Conservation (phyloP, 352 stramenopile species). For the Pythium graminicola region DNA sequence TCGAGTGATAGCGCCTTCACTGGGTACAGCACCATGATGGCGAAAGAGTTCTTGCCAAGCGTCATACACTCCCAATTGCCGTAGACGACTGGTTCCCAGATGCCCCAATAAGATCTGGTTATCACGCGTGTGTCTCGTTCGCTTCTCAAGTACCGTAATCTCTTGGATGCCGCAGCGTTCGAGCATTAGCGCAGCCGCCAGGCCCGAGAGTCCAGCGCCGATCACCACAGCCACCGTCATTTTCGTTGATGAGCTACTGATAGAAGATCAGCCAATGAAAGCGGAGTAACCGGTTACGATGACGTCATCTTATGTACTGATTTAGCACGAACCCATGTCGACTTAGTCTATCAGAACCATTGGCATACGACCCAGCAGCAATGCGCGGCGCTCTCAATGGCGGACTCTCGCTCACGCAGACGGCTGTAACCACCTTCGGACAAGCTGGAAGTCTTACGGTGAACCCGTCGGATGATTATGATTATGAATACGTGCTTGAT, state of each 20-base stretch:
- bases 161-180: conserved; percentile 11
- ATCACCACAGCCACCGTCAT: conserved; percentile 21
- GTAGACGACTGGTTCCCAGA: conserved; percentile 17
- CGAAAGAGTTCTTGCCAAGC: conserved; percentile 10
- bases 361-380: conserved; percentile 3
- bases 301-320: conserved; percentile 16
- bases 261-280: too few relatives aligned
- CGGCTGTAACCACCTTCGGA: conserved; percentile 61
- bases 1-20: conserved; percentile 21
- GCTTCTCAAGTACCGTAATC: conserved; percentile 25
- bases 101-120: conserved; percentile 23
- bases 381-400: conserved; percentile 49
- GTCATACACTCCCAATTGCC: conserved; percentile 22
- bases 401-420: conserved; percentile 51
- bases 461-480: conserved; percentile 55
- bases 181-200: conserved; percentile 24
- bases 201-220: conserved; percentile 22
- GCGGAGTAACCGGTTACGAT: too few relatives aligned
- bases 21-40: not conserved
- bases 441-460: conserved; percentile 26
- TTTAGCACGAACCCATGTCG: too few relatives aligned
- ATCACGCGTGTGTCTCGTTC: conserved; percentile 13
- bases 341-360: conserved; percentile 15
- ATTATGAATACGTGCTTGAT: conserved; percentile 84
- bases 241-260: conserved; percentile 3